Base-by-base conservation (phyloP, 1,284 basidiomycete genomes). In the Serendipita sp. region DNA sequence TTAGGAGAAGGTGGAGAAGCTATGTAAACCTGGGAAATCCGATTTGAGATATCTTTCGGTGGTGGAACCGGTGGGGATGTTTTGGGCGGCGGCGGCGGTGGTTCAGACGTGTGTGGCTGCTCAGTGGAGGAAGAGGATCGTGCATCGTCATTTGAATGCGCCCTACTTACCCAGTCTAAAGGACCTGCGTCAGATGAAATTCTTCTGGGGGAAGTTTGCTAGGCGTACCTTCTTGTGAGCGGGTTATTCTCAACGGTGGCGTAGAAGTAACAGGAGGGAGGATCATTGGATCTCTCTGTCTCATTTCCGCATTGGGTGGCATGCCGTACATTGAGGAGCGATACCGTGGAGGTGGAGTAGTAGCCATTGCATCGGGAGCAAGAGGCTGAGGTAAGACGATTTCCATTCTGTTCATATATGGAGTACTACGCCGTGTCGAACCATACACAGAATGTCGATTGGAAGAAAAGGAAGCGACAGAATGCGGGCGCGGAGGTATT, bases 391-490 rank as follows among this genome's bases (percentile, higher is more conserved):
- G 53, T 10, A 58, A 32, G 17, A 58, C 53, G 32, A 58, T 34
- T 10, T 58, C 53, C 15, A 58, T 32, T 58, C 53, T 26, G 32
- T 32, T 58, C 29, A 58, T 4, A 34, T 58, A 58, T 58, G 53
- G 34, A 8, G 53, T 30, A 22, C 47, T 15, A 6, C 47, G 17
- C 8, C 26, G 53, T 58, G 53, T 22, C 22, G 53, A 30, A 32
- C 29, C 53, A 58, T 58, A 58, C 53, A 34, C 8, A 4, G 53
- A 58, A 10, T 58, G 32, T 35, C 53, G 17, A n/a, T 30, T 35
- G 17, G 53, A 58, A 10, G 26, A n/a, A 35, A 58, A 58, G 53
- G 53, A 58, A 10, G 53, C 53, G 53, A 58, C 53, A 32, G 53
- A 58, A 35, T 22, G 53, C 8, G 53, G 53, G 8, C 53, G 26